These are phyloP conservation scores for Astragalus membranaceus DNA, from an alignment of 306 rosid species.

Conservation along the genomic window DNA sequence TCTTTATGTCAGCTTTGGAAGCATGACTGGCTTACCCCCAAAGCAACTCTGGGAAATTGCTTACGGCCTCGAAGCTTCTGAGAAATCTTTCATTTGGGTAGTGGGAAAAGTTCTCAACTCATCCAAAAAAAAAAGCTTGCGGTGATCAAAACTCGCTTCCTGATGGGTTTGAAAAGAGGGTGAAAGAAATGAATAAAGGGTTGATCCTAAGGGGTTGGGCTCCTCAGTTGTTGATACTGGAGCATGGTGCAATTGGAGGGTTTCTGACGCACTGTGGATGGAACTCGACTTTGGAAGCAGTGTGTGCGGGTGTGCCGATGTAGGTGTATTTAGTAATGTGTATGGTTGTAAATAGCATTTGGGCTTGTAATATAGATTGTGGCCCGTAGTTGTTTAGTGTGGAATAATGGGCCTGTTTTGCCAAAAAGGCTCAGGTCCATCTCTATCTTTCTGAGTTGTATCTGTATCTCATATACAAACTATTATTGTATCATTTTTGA, in stretches of 20 bases:
- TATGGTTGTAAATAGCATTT: too few species aligned
- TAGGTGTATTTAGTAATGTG: too few species aligned
- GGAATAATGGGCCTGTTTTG: too few species aligned
- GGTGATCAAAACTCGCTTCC: slow-evolving; percentile 20
- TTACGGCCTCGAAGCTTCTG: slow-evolving; percentile 45
- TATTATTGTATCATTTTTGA: too few species aligned
- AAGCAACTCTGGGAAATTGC: slow-evolving; percentile 52
- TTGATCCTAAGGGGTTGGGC: slow-evolving; percentile 61
- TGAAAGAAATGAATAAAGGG: slow-evolving; percentile 39
- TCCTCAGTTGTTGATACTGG: slow-evolving; percentile 57
- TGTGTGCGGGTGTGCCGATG: slow-evolving; percentile 51
- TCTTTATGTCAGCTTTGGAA: slow-evolving; percentile 55
- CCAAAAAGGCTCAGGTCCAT: too few species aligned
- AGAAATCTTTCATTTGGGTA: slow-evolving; percentile 59
- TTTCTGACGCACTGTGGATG: slow-evolving; percentile 78
- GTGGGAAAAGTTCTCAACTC: slow-evolving; percentile 28
- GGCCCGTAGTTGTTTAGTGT: too few species aligned
- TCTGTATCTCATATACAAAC: too few species aligned
- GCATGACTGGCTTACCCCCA: slow-evolving; percentile 28
- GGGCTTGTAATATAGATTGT: too few species aligned
- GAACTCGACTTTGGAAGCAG: slow-evolving; percentile 64
- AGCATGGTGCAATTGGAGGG: slow-evolving; percentile 49
- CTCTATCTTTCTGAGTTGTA: too few species aligned
- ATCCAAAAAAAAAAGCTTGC: too few species aligned
- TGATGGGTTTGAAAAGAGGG: slow-evolving; percentile 40